Evolutionary conservation across 148 eudicot genomes (phyloP).

Genomic region (Rhododendron vialii): DNA sequence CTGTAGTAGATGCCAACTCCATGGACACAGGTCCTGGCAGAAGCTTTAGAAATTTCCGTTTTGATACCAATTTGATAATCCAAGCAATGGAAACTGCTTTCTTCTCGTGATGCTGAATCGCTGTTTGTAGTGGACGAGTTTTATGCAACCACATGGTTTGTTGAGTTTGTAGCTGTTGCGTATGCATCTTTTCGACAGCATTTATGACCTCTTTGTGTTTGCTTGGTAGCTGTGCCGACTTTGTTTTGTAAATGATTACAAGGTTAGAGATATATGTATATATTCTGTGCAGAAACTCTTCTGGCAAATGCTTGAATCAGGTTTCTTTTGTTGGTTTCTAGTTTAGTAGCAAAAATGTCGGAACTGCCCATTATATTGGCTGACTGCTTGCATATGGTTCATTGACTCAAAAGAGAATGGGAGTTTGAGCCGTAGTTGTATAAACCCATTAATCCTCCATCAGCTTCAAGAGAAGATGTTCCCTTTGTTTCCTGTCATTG

Average conservation of each 20-base stretch:
- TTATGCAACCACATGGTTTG: constrained; percentile 5
- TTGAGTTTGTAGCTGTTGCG: constrained; percentile 8
- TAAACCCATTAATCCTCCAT: not conserved
- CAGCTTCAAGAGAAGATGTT: not conserved
- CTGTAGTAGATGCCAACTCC: constrained; percentile 30
- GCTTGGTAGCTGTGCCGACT: not conserved
- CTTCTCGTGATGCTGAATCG: constrained; percentile 14
- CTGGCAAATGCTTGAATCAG: not conserved
- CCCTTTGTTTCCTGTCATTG: not conserved
- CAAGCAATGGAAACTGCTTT: constrained; percentile 60
- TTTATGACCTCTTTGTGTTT: constrained; percentile 3
- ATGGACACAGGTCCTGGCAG: constrained; percentile 48
- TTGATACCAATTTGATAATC: constrained; percentile 48
- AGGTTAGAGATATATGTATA: constrained; percentile 9
- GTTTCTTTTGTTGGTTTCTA: not conserved
- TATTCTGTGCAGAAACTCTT: constrained; percentile 10
- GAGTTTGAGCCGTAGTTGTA: not conserved
- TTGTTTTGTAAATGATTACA: not conserved
- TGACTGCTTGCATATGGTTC: not conserved
- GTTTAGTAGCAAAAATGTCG: not conserved
- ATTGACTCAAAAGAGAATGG: not conserved
- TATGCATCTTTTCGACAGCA: not conserved
- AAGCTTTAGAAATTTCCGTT: constrained; percentile 68
- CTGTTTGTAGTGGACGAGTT: constrained; percentile 2
- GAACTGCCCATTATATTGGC: not conserved